Base-by-base conservation (phyloP, 1,284 basidiomycete species). In the Ceratobasidium sp. region DNA sequence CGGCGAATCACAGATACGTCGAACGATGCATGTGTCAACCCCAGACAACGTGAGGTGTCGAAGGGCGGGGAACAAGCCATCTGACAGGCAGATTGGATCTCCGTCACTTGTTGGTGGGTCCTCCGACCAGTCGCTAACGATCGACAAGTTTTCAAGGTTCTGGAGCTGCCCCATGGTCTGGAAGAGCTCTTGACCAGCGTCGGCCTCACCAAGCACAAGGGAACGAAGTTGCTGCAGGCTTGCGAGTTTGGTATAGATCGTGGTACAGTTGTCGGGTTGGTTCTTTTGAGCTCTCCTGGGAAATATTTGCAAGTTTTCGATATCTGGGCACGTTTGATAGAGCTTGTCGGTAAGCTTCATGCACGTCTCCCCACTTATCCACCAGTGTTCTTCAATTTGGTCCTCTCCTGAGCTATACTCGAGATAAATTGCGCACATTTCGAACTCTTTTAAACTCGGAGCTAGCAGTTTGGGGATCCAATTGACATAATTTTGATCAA, bases 11-110 rank as follows among this genome's bases (percentile, higher is more conserved):
- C 40, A 22, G 17, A 62, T 62, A 5, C 9, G 61, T 15, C 40
- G 19, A 34, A 62, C 22, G 37, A 62, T 19, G 11, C 2, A 22
- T 5, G n/a, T 0, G 40, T 13, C 40, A 5, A 62, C 40, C 5
- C 61, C 37, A 22, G 15, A 34, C 61, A 62, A 32, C 8, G 40
- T 43, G 11, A 62, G 40, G 22, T 62, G 61, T 22, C 61, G 37
- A 43, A 62, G 61, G 6, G 40, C 61, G 43, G 61, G 40, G 43
- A 62, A 62, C 61, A 34, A 62, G 7, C 25, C 61, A 40, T 43
- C 61, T 6, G 61, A 40, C n/a, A 62, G 40, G 40, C 2, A n/a
- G 17, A 61, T 11, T 19, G 32, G 59, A 40, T 40, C 4, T 5
- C 34, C 37, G 15, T 13, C 34, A 29, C 4, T 9, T 61, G 37